Base-by-base conservation (phyloP, 805 yeast species). In the Hanseniaspora lindneri region DNA sequence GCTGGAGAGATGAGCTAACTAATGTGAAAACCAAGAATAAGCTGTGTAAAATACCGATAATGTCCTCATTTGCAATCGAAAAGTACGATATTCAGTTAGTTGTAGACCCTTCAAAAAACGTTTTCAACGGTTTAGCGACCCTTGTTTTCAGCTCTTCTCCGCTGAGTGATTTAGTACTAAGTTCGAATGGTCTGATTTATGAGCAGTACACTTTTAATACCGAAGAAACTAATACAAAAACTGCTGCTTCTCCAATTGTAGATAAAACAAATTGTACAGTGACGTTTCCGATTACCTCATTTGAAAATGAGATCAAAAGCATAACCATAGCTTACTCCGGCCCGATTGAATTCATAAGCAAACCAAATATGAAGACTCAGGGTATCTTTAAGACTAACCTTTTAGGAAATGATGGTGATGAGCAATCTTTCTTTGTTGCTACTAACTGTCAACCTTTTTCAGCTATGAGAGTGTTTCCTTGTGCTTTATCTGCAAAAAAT, bases 381-480 rank as follows among this genome's bases (percentile, higher is more conserved):
- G 92, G 92, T 30, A 59, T 83, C 1, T 83, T 79, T 68, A 78
- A 77, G 56, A 77, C 86, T 1, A 78, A 77, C 57, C 79, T 77
- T 58, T 67, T 71, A 49, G 76, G 75, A 54, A 66, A 70, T 4
- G 64, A 74, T 1, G 79, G 79, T 6, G 65, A 59, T 20, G 64
- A 79, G 1, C 70, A 74, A 51, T 72, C 74, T 52, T 71, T 64
- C 50, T 64, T 81, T 11, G 58, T 82, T 28, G 78, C 87, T 0
- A 80, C 92, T 1, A 92, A 83, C 57, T 70, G 77, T 37, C 88
- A 82, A 58, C 87, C 92, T 0, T 68, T 70, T 16, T 79, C 71
- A 53, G 80, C 86, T 3, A 68, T 80, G 54, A 57, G 59, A 41
- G 72, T 83, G 11, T 78, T 78, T 56, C 94, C 94, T 2, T 75